Evolutionary conservation across 306 rosid genomes (phyloP), one percentile per base, ranked within the genome.

Genomic region (Senna tora): DNA sequence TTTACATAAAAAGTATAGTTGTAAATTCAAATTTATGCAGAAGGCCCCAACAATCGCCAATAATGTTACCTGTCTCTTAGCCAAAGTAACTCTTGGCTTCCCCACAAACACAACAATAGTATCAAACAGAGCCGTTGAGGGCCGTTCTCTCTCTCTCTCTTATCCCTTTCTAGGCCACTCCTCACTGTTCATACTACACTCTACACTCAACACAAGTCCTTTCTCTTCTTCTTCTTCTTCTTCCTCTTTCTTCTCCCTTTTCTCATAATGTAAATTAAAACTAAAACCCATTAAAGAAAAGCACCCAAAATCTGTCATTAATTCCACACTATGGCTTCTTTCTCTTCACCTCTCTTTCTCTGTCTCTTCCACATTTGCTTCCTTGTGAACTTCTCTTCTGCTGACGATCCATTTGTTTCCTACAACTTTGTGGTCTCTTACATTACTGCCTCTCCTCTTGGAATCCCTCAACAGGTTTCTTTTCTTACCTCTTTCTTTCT

Each of bases 361-460:
- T 86, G 72, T 20, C 85, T 83, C 67, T 1, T 66, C 81, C 68
- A 33, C 75, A 55, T 88, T 72, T 75, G 75, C 69, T 81, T 86
- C 52, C 80, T 88, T 59, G 76, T 88, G 8, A 56, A 72, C 65
- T 72, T 84, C 63, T 82, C 85, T 58, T 87, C 71, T 2, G 94
- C 96, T 0, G 85, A 75, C 20, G 98, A 93, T 81, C 92, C 98
- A 34, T 51, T 21, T 1, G 71, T 80, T 64, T 82, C 69, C 68
- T 87, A 53, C 83, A 69, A 90, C 15, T 87, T 90, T 52, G 89
- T 63, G 10, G 73, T 89, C 78, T 83, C 98, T 22, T 93, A 93
- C 87, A 83, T 86, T 85, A 93, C 97, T 33, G 96, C 84, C 22
- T 90, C 98, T 43, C 98, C 97, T 20, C 98, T 93, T 13, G 96